Percentiles rank a stretch among this genome's conserved stretches.
phyloP scores from a whole-genome alignment of 805 yeast species.

The Kodamaea sagamina region DNA sequence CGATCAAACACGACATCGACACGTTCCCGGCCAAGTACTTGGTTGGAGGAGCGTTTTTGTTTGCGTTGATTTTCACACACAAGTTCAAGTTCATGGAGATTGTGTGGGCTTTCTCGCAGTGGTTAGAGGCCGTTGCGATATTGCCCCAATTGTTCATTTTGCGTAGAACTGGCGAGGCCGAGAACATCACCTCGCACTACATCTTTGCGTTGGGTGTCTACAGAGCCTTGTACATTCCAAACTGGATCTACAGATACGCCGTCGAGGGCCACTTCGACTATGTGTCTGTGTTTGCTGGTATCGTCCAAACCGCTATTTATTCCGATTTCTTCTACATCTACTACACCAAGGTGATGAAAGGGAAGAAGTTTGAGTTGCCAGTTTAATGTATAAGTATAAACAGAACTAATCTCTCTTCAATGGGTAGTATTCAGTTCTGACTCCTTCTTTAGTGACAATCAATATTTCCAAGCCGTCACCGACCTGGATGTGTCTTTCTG shows the following conservation, averaged over 20 bases:
- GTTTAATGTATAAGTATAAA: slow-evolving; percentile 24
- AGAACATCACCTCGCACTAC: slow-evolving; percentile 85
- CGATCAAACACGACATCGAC: slow-evolving; percentile 62
- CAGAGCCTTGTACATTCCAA: slow-evolving; percentile 87
- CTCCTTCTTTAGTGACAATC: slow-evolving; percentile 92
- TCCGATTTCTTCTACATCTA: slow-evolving; percentile 96
- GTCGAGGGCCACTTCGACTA: slow-evolving; percentile 66
- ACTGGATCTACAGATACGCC: slow-evolving; percentile 88
- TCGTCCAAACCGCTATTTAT: slow-evolving; percentile 82
- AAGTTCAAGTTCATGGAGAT: slow-evolving; percentile 63
- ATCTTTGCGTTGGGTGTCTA: slow-evolving; percentile 91
- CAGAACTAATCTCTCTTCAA: slow-evolving; percentile 76
- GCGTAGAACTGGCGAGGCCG: slow-evolving; percentile 86
- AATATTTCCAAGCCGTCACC: slow-evolving; percentile 94
- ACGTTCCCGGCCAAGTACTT: slow-evolving; percentile 76
- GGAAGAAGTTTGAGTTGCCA: slow-evolving; percentile 75
- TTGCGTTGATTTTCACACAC: slow-evolving; percentile 63
- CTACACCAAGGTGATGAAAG: slow-evolving; percentile 75
- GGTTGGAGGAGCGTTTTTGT: slow-evolving; percentile 57
- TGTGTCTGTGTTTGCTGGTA: slow-evolving; percentile 74
- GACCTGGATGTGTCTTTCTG: slow-evolving; percentile 97
- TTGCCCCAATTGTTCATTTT: slow-evolving; percentile 90
- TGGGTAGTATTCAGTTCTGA: slow-evolving; percentile 77
- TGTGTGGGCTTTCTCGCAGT: slow-evolving; percentile 84
- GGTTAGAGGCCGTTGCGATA: slow-evolving; percentile 92